Conservation (phyloP, 1,284 basidiomycete species). For the Puccinia coronata region DNA sequence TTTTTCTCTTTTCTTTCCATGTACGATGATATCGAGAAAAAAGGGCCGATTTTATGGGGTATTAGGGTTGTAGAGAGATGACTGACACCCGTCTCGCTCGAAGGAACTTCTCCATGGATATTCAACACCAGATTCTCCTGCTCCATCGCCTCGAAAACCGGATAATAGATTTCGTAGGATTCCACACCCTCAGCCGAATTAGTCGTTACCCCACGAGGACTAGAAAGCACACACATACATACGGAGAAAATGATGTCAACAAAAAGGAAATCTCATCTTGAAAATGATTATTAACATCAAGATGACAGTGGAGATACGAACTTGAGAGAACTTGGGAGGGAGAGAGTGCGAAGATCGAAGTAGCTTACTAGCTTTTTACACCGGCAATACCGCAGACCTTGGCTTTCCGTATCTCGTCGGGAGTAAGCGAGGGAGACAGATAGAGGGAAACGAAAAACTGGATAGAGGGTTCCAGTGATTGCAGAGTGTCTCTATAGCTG, state of each 20-base stretch:
- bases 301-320: not conserved
- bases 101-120: constrained; percentile 95
- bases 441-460: constrained; percentile 96
- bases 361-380: constrained; percentile 46
- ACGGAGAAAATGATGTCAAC: not conserved
- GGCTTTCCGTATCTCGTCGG: constrained; percentile 86
- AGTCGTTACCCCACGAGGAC: constrained; percentile 92
- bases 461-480: constrained; percentile 73
- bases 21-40: no score
- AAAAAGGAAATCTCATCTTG: not conserved
- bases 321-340: not conserved
- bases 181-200: constrained; percentile 97
- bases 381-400: constrained; percentile 74
- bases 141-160: constrained; percentile 93
- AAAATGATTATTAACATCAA: not conserved
- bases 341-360: not conserved
- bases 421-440: constrained; percentile 83
- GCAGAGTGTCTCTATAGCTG: constrained; percentile 74
- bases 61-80: not conserved
- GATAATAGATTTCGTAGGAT: constrained; percentile 91
- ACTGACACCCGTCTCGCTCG: constrained; percentile 74
- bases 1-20: not conserved
- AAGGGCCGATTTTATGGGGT: no score
- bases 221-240: no score
- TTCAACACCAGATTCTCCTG: constrained; percentile 90